These are phyloP conservation scores for Phytophthora tubulina DNA, from an alignment of 352 stramenopile species.

Conservation along the genomic window DNA sequence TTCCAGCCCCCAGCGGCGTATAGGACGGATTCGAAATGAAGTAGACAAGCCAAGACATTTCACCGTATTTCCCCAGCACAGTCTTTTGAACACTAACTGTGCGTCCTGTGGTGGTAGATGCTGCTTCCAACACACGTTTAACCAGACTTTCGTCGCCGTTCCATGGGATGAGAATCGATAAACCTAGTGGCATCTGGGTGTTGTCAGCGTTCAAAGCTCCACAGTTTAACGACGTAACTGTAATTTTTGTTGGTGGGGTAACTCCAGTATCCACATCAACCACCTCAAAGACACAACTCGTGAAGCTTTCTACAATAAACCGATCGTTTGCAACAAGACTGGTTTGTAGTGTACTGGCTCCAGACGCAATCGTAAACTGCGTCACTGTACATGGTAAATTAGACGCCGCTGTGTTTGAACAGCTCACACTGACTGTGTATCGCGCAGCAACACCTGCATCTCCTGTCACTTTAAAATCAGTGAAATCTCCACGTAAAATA, in stretches of 20 bases:
- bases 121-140: slow-evolving; percentile 65
- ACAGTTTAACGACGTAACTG: slow-evolving; percentile 52
- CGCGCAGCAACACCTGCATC: slow-evolving; percentile 69
- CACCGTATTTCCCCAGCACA: slow-evolving; percentile 95
- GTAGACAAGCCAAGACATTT: slow-evolving; percentile 93
- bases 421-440: slow-evolving; percentile 33
- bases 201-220: slow-evolving; percentile 38
- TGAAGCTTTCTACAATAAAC: slow-evolving; percentile 62
- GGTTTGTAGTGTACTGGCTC: slow-evolving; percentile 42
- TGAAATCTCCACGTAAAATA: slow-evolving; percentile 92
- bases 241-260: slow-evolving; percentile 31
- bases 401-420: slow-evolving; percentile 13
- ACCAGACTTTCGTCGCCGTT: slow-evolving; percentile 70
- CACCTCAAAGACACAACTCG: slow-evolving; percentile 64
- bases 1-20: slow-evolving; percentile 92
- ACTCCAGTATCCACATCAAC: slow-evolving; percentile 27
- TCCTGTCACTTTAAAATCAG: slow-evolving; percentile 81
- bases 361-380: slow-evolving; percentile 24
- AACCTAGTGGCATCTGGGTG: slow-evolving; percentile 19
- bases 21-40: slow-evolving; percentile 94
- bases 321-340: slow-evolving; percentile 57
- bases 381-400: slow-evolving; percentile 22
- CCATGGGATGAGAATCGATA: slow-evolving; percentile 66
- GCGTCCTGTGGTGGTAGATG: slow-evolving; percentile 57
- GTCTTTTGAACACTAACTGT: slow-evolving; percentile 89